A percentile compares a stretch with the other conserved stretches of the same genome.
phyloP scores from a whole-genome alignment of 306 rosid genomes.

The Fragaria vesca region DNA sequence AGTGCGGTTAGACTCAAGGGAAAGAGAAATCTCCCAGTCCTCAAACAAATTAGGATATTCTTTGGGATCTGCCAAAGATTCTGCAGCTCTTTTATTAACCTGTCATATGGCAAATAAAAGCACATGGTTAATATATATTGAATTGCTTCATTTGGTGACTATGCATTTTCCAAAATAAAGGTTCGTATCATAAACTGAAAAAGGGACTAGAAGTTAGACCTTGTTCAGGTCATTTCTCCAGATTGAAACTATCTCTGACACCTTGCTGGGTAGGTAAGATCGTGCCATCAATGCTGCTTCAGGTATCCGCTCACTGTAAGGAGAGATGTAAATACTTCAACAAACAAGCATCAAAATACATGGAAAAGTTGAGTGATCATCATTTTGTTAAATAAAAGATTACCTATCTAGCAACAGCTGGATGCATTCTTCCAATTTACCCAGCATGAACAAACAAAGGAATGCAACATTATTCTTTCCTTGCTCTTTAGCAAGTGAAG shows the following conservation, averaged over 20 bases:
- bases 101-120: slow-evolving; percentile 29
- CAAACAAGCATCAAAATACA: slow-evolving; percentile 3
- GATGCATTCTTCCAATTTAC: slow-evolving; percentile 93
- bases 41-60: slow-evolving; percentile 96
- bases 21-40: slow-evolving; percentile 92
- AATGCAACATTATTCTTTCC: slow-evolving; percentile 95
- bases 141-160: not conserved
- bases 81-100: slow-evolving; percentile 94
- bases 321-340: slow-evolving; percentile 14
- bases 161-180: not conserved
- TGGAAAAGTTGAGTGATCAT: not conserved
- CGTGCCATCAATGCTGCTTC: slow-evolving; percentile 99
- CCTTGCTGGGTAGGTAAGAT: slow-evolving; percentile 98
- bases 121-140: not conserved
- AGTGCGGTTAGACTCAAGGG: slow-evolving; percentile 70
- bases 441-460: slow-evolving; percentile 86
- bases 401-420: slow-evolving; percentile 90
- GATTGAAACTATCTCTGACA: slow-evolving; percentile 81
- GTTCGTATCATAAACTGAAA: not conserved
- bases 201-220: slow-evolving; percentile 36
- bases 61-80: slow-evolving; percentile 96
- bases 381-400: not conserved
- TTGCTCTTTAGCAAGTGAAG: slow-evolving; percentile 84
- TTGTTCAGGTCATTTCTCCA: slow-evolving; percentile 91
- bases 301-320: slow-evolving; percentile 89